Evolutionary conservation across 2,329 filamentous ascomycete species (phyloP).

Genomic region (Chrysoporthe austroafricana): DNA sequence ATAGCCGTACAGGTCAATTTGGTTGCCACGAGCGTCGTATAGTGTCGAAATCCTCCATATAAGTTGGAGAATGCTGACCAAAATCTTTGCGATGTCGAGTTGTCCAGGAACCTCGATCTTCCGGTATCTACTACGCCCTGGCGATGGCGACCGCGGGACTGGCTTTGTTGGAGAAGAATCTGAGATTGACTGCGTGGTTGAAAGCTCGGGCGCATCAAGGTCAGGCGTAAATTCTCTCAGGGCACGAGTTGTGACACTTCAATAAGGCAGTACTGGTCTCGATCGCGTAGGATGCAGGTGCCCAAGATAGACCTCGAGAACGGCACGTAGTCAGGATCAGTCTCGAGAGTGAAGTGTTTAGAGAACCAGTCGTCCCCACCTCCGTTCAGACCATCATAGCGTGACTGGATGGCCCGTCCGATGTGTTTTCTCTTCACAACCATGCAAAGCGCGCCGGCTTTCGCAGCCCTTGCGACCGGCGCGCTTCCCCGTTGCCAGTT

Average conservation of each 20-base stretch:
- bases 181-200: too few species aligned
- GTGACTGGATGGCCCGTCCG: background rate
- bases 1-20: constrained; percentile 36
- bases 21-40: constrained; percentile 34
- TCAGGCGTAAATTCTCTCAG: background rate
- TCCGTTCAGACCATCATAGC: background rate
- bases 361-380: background rate
- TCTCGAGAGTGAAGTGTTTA: background rate
- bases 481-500: background rate
- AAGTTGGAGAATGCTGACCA: background rate
- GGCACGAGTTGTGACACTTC: background rate
- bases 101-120: background rate
- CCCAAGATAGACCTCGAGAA: constrained; percentile 6
- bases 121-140: background rate
- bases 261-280: background rate
- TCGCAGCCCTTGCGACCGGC: background rate
- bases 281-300: background rate
- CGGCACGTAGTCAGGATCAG: background rate
- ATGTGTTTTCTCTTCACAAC: background rate
- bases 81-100: background rate
- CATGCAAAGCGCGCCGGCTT: background rate
- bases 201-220: background rate
- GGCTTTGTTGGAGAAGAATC: background rate
- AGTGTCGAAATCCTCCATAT: constrained; percentile 28
- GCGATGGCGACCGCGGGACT: background rate